Base-by-base conservation (phyloP, 2,329 filamentous ascomycete species). In the Trichoderma sp. region DNA sequence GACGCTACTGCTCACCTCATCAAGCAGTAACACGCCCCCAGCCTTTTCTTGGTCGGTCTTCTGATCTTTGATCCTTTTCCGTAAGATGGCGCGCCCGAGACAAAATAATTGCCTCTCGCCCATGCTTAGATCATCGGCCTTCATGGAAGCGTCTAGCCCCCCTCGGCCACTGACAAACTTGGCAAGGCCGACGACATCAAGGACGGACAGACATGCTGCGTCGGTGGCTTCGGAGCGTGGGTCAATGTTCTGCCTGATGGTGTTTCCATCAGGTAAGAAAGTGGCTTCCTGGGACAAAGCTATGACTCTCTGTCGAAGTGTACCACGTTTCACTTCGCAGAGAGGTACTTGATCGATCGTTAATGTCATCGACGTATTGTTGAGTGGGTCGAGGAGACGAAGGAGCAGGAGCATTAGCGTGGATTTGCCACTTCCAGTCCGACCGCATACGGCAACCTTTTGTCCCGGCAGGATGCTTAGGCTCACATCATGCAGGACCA, bases 41-140 rank as follows among this genome's bases (percentile, higher is more conserved):
- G 20, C 23, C 26, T 57, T 57, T 57, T 28, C 53, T 57, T 57
- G 23, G 3, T 23, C 20, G 28, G 23, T 7, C 3, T 62, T 50
- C 36, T 12, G 36, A 47, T 50, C 20, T 26, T 71, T 59, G 23
- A 72, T 53, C 11, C 73, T 63, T 8, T 77, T 73, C 5, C 85
- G 79, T n/a, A 91, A 77, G 28, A 91, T 81, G 88, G 88, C 89
- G 3, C 89, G 80, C 2, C 86, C 89, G 4, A 92, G 82, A 74
- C 85, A 88, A 75, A 92, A 89, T 1, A 92, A 82, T 76, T 92
- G 90, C 71, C 84, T 84, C 77, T 91, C 89, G 0, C 90, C 90
- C 61, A 85, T 83, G 11, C 84, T 86, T 6, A 89, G 79, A 65
- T 81, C 79, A 8, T 85, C 81, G 1, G 82, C 78, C n/a, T 39